Percentiles rank a stretch among this genome's conserved stretches.
phyloP scores from a whole-genome alignment of 1,139 yeast genomes.

The Dujonia santamariae region DNA sequence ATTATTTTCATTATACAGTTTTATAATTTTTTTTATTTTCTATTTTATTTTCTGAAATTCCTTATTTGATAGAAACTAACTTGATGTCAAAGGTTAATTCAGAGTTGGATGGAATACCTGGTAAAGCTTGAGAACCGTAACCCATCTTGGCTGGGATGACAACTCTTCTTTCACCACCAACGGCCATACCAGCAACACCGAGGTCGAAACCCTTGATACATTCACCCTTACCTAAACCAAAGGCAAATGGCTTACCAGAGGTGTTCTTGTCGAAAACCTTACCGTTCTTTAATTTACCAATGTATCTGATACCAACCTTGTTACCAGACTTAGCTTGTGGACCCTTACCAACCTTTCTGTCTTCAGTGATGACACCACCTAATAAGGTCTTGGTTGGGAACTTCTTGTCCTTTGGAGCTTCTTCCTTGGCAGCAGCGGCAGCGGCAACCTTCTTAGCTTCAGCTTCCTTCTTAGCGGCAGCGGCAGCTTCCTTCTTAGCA shows the following conservation, averaged over 20 bases:
- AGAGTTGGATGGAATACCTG: slow-evolving; percentile 97
- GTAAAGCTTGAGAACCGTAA: slow-evolving; percentile 89
- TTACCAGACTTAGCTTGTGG: slow-evolving; percentile 84
- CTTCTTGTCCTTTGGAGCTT: slow-evolving; percentile 33
- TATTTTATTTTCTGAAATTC: not conserved
- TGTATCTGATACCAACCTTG: slow-evolving; percentile 94
- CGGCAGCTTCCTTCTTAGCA: slow-evolving; percentile 24
- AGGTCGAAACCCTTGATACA: slow-evolving; percentile 98
- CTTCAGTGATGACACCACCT: slow-evolving; percentile 94
- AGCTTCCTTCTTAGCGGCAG: slow-evolving; percentile 23
- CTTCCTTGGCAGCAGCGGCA: slow-evolving; percentile 22
- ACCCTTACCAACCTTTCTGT: slow-evolving; percentile 86
- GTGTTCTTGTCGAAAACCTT: slow-evolving; percentile 96
- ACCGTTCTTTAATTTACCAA: slow-evolving; percentile 96
- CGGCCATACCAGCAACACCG: slow-evolving; percentile 98
- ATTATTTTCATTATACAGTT: no score
- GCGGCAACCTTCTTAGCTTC: slow-evolving; percentile 24
- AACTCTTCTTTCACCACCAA: slow-evolving; percentile 98
- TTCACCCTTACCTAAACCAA: slow-evolving; percentile 94
- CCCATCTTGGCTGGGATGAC: slow-evolving; percentile 95
- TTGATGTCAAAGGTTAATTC: slow-evolving; percentile 95
- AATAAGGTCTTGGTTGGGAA: slow-evolving; percentile 73
- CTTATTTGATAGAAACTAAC: slow-evolving; percentile 81
- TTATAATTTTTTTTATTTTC: not conserved
- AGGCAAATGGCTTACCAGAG: slow-evolving; percentile 90